Evolutionary conservation across 2,329 filamentous ascomycete species (phyloP), one percentile per base, ranked within the genome.

Genomic region (Alternaria triticimaculans): DNA sequence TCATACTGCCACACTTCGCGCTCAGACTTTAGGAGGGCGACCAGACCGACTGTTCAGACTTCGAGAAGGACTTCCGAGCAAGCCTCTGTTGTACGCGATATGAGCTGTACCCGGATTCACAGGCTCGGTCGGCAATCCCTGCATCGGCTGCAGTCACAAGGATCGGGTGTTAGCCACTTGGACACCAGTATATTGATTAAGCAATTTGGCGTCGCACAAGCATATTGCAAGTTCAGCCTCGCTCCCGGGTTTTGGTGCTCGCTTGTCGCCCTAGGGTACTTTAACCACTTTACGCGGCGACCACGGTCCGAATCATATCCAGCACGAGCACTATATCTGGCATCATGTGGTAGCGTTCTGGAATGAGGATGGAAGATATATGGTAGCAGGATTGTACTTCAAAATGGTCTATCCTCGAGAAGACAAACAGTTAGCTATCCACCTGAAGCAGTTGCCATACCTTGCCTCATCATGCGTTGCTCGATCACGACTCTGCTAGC

Each of bases 251-350:
- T 54, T 28, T 33, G 54, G 59, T 56, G 44, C 48, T 55, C 56
- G 59, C 56, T 64, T 61, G 56, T 56, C 51, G 48, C 50, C 58
- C 43, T 60, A 33, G 48, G 25, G 45, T 43, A 63, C 56, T 70
- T 63, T 75, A 73, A 58, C 63, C 64, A 64, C 57, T 68, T 69
- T 68, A 66, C 62, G 61, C 74, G 74, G 73, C 62, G 59, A 64
- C 63, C 60, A 65, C 76, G 76, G 75, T 70, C 76, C 76, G 76
- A 65, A 64, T 61, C 51, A 69, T 69, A 60, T 68, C 66, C 59
- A 64, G 65, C 62, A 50, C 53, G 21, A 57, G 62, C 51, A 60
- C 56, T 60, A 64, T 66, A 60, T 60, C 41, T 45, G 55, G 57
- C 66, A 60, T 71, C 72, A 75, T 69, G 70, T 73, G 67, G 55